phyloP scores from a whole-genome alignment of 805 yeast species.

The Middelhovenomyces tepae region DNA sequence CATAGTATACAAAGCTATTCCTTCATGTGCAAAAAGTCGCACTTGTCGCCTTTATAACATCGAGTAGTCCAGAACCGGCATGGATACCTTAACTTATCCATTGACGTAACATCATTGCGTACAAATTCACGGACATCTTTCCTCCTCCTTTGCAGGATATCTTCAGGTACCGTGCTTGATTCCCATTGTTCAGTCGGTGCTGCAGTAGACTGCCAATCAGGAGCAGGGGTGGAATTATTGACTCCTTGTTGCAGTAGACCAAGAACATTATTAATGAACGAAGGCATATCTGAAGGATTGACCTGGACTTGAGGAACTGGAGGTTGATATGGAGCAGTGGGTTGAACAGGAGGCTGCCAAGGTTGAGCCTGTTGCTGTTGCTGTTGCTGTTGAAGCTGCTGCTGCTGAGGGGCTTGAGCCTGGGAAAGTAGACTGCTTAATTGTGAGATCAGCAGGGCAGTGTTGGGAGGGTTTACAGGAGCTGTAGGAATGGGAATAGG shows the following conservation, averaged over 20 bases:
- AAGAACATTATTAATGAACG: no score
- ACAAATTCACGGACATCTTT: constrained; percentile 11
- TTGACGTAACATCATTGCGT: constrained; percentile 4
- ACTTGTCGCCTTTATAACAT: constrained; percentile 10
- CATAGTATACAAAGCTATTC: not conserved
- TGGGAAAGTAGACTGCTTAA: not conserved
- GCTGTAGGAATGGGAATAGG: not conserved
- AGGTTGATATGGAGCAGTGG: not conserved
- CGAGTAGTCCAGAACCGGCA: constrained; percentile 7
- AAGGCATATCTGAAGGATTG: no score
- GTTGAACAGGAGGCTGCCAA: not conserved
- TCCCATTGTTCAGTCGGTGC: not conserved
- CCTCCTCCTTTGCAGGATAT: constrained; percentile 1
- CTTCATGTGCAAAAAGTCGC: constrained; percentile 9
- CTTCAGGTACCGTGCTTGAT: not conserved
- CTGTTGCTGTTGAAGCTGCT: not conserved
- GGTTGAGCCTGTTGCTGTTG: constrained; percentile 1
- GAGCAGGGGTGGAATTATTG: constrained; percentile 1
- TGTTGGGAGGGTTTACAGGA: not conserved
- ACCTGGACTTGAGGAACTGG: constrained; percentile 1
- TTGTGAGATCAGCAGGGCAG: no score
- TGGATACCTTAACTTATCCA: constrained; percentile 5
- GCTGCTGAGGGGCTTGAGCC: constrained; percentile 1
- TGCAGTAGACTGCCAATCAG: not conserved
- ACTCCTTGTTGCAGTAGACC: no score